Conservation (phyloP, 164 flowering plant species). For the Nymphaea thermarum region DNA sequence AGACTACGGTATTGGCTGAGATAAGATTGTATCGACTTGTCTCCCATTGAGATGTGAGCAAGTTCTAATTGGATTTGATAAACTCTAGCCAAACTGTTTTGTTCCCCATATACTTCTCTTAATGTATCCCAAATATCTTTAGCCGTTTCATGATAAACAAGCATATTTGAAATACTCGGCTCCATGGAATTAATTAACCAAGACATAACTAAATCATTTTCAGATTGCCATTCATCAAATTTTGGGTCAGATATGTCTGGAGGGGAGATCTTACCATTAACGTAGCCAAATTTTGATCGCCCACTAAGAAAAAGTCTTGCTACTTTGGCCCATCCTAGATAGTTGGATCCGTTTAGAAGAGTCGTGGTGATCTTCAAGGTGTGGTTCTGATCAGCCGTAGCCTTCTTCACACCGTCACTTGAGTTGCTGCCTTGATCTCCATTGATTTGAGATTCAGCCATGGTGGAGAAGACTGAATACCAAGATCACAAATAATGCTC, state of each 20-base stretch:
- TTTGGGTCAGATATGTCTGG: neutral
- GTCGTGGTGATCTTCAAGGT: no score
- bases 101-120: neutral
- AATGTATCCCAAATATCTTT: neutral
- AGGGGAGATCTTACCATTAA: neutral
- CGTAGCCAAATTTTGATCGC: constrained; percentile 1
- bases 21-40: neutral
- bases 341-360: no score
- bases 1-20: neutral
- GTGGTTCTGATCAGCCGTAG: no score
- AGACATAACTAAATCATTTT: neutral
- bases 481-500: no score
- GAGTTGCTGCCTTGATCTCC: no score
- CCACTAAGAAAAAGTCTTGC: neutral
- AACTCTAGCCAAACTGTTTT: neutral
- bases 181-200: constrained; percentile 1
- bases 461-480: no score
- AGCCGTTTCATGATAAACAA: neutral
- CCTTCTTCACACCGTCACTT: no score
- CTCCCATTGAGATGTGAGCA: neutral
- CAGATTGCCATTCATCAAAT: neutral
- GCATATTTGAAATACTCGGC: neutral
- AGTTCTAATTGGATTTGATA: neutral
- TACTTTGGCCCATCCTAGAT: neutral
- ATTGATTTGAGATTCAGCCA: no score